Percentiles rank a stretch among this genome's conserved stretches.
These are phyloP conservation scores for Fusarium vanettenii DNA, from an alignment of 2,329 filamentous ascomycete species.

Conservation along the genomic window DNA sequence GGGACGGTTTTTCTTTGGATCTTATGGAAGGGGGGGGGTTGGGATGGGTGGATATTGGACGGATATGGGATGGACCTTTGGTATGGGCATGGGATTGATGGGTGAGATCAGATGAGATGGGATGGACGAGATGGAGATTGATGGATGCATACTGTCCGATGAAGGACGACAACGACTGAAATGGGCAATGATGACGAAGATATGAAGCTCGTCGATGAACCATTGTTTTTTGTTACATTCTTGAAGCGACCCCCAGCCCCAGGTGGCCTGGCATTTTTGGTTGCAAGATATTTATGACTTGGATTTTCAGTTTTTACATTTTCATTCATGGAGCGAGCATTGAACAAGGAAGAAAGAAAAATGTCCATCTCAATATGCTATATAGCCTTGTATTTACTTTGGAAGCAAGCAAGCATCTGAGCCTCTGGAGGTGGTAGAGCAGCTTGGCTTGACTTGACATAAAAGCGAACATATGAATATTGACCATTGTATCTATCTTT, in stretches of 20 bases:
- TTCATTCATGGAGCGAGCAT: conserved; percentile 27
- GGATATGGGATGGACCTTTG: conserved; percentile 6
- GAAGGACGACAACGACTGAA: conserved; percentile 39
- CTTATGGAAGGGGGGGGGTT: conserved; percentile 2
- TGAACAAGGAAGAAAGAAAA: conserved; percentile 19
- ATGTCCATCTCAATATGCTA: conserved; percentile 9
- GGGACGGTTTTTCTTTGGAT: conserved; percentile 19
- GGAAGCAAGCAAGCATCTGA: not conserved
- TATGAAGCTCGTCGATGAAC: conserved; percentile 40
- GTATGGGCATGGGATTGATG: conserved; percentile 10
- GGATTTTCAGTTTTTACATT: conserved; percentile 13
- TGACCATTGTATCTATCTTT: not conserved
- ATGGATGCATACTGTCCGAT: conserved; percentile 16
- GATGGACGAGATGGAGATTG: conserved; percentile 28
- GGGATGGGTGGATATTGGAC: not conserved
- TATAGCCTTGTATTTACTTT: not conserved
- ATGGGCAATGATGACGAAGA: conserved; percentile 44
- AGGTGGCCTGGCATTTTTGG: conserved; percentile 37
- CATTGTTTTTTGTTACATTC: conserved; percentile 40
- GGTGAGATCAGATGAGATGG: not conserved
- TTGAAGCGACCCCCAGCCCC: conserved; percentile 37
- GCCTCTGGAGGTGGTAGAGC: not conserved
- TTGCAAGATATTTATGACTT: conserved; percentile 37
- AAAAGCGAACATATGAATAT: not conserved
- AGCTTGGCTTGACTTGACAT: not conserved